These are phyloP conservation scores for Ophiosphaerella korrae DNA, from an alignment of 2,329 filamentous ascomycete species.

Conservation along the genomic window DNA sequence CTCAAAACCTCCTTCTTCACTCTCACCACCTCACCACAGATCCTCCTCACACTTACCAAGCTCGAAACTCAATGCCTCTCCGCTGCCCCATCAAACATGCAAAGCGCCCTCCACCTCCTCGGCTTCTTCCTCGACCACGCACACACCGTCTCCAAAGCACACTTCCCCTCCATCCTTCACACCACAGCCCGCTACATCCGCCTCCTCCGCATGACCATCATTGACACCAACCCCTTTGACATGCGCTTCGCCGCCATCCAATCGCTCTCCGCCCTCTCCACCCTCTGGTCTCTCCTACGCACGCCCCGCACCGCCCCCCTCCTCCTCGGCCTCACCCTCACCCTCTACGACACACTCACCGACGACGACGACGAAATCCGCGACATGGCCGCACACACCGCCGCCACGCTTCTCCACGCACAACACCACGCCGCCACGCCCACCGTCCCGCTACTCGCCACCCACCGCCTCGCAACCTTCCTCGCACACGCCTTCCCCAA, in stretches of 20 bases:
- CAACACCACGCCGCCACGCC: constrained; percentile 52
- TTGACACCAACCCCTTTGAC: constrained; percentile 60
- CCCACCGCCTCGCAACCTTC: constrained; percentile 44
- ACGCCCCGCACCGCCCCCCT: constrained; percentile 12
- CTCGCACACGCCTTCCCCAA: constrained; percentile 41
- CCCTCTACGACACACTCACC: constrained; percentile 56
- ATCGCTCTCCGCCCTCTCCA: constrained; percentile 57
- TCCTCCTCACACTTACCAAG: constrained; percentile 22
- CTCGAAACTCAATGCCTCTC: constrained; percentile 35
- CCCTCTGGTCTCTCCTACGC: constrained; percentile 23
- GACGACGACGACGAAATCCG: constrained; percentile 94
- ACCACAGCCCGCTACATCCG: constrained; percentile 33
- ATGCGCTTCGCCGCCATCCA: constrained; percentile 65
- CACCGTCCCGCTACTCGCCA: constrained; percentile 57
- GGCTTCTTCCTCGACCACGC: constrained; percentile 40
- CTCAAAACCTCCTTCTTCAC: constrained; percentile 21
- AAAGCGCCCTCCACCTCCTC: constrained; percentile 37
- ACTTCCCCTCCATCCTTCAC: constrained; percentile 7
- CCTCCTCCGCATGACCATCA: constrained; percentile 35
- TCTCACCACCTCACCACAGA: constrained; percentile 14
- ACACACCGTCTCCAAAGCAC: constrained; percentile 11
- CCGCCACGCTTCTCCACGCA: constrained; percentile 10
- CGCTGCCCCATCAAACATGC: constrained; percentile 36
- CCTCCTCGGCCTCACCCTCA: constrained; percentile 48
- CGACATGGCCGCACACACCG: constrained; percentile 62